Evolutionary conservation across 345 rosid genomes (phyloP), one percentile per base, ranked within the genome.

Genomic region (Gossypium australe): DNA sequence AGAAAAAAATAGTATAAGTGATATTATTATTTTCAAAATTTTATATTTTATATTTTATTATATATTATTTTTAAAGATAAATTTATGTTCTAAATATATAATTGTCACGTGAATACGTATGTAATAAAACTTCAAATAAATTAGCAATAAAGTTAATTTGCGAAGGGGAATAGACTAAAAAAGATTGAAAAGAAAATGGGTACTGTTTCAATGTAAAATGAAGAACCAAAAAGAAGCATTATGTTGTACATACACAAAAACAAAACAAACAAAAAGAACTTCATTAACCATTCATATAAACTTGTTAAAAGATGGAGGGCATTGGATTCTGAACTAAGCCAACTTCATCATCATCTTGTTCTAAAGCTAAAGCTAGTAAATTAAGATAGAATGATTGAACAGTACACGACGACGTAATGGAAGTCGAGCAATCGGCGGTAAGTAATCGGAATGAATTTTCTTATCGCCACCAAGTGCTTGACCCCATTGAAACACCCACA

Each of bases 391-490:
- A 45, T 27, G 77, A 9, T 16, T 24, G 64, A 34, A n/a, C 66
- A 11, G n/a, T 64, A 27, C 53, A 70, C 2, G 74, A 71, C 1
- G n/a, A 34, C 38, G 25, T 12, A n/a, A 68, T 29, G 11, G 43
- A 7, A 29, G 41, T 4, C 25, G 61, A 18, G 61, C 34, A 11
- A 41, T 29, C 0, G 29, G 0, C 0, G 48, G 0, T 17, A 74
- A 58, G 60, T 77, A 83, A 18, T 84, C 51, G 7, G 78, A 80
- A 64, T 89, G 92, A 49, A 85, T 81, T 74, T 86, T 86, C 72
- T 87, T 89, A 72, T 89, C 90, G 1, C 94, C 92, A 17, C 89
- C 90, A 11, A 86, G 83, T 9, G 88, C 94, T 71, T 89, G 88
- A 4, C 94, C 92, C 2, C 92, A 86, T 14, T 78, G 86, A 43